Percentiles rank a stretch among this genome's conserved stretches.
These are phyloP conservation scores for Paecilomyces sp. DNA, from an alignment of 2,329 filamentous ascomycete species.

Conservation along the genomic window DNA sequence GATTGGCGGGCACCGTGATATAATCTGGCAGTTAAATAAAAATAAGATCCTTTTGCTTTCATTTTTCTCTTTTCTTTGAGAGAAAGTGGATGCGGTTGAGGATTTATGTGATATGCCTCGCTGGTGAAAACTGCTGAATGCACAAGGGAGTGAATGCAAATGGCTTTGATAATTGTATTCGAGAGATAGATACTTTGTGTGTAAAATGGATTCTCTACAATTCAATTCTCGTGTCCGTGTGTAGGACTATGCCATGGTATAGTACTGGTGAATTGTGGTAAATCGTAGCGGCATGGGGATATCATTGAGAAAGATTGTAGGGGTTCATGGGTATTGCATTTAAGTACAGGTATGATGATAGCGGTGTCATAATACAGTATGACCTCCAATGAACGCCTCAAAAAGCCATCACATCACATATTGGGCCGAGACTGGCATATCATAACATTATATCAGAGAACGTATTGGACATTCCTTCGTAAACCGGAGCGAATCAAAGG, in stretches of 20 bases:
- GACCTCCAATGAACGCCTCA: neutral
- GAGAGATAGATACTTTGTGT: constrained; percentile 4
- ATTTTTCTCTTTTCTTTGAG: no score
- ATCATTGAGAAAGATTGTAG: neutral
- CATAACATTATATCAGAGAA: neutral
- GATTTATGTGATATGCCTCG: no score
- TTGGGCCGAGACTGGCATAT: neutral
- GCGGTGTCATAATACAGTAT: neutral
- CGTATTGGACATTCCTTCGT: neutral
- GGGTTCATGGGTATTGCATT: neutral
- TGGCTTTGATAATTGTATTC: neutral
- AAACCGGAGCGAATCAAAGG: neutral
- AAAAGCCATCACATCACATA: neutral
- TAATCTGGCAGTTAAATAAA: no score
- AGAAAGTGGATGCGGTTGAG: no score
- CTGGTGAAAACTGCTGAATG: no score
- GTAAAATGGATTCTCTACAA: neutral
- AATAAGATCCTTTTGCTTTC: no score
- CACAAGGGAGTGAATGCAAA: no score
- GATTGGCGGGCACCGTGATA: no score
- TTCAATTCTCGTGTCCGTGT: neutral
- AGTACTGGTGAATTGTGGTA: no score
- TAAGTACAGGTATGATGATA: neutral
- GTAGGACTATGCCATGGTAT: no score
- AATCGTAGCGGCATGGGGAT: no score